Evolutionary conservation across 805 yeast genomes (phyloP), one percentile per base, ranked within the genome.

Genomic region (Ogataea kodamae): DNA sequence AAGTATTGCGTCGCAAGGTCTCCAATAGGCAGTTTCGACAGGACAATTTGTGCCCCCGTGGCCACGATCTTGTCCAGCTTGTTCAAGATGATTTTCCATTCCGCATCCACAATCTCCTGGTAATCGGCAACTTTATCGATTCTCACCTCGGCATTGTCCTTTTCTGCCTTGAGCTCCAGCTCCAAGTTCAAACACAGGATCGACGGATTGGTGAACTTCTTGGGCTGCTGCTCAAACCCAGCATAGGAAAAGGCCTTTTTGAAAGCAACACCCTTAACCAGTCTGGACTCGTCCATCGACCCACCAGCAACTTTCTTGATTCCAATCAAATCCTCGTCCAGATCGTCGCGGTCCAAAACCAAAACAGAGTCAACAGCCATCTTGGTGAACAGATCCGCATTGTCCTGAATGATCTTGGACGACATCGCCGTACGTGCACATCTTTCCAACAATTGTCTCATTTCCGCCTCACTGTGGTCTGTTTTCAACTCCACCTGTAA

Each of bases 341-440:
- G 68, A 48, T 86, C 94, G 14, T 76, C 72, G 58, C 74, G 87
- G 54, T 90, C 97, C 51, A 92, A 70, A 11, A 90, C 72, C 46
- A 86, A 68, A 13, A 92, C 97, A 0, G 98, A 92, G 59, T 90
- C 96, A 14, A 92, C 98, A 8, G 84, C 96, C 95, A 92, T 87
- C 52, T 87, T 83, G 26, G 96, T 86, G 69, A 90, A 92, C 53
- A 92, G 88, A 22, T 72, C 78, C 5, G 95, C 73, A 63, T 92
- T 92, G 47, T 81, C 81, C 57, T 86, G 78, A 54, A 92, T 89
- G 49, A 92, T 69, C 57, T 92, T 92, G 14, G 97, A 88, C 9
- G 95, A 81, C 97, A 92, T 92, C 26, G 98, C 97, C 6, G 99
- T 92, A 43, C 78, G 78, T 9, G 99, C 98, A 65, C 97, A 89